These are phyloP conservation scores for Tillandsia fasciculata DNA, from an alignment of 176 grass and related monocot genomes.

Conservation along the genomic window DNA sequence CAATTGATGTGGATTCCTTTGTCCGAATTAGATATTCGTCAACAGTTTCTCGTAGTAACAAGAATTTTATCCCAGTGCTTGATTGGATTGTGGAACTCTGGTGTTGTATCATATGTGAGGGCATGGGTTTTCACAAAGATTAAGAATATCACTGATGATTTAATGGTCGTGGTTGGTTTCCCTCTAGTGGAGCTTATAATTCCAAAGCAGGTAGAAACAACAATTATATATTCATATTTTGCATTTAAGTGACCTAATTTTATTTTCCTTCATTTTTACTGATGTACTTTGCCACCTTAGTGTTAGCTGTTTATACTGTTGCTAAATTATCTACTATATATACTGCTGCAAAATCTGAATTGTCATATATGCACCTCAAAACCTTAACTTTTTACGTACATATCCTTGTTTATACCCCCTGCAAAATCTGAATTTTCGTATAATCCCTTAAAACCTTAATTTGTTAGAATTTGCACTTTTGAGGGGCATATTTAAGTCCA, in stretches of 20 bases:
- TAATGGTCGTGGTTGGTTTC: conserved; percentile 22
- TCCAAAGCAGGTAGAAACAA: conserved; percentile 16
- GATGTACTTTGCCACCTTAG: too few species aligned
- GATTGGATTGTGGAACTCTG: conserved; percentile 18
- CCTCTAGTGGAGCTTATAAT: conserved; percentile 19
- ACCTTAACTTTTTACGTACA: too few species aligned
- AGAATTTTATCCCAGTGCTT: conserved; percentile 8
- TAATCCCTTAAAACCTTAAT: too few species aligned
- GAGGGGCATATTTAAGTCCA: too few species aligned
- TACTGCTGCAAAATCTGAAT: too few species aligned
- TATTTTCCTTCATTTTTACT: neutral
- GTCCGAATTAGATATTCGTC: conserved; percentile 18
- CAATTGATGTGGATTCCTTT: conserved; percentile 31
- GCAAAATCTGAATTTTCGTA: too few species aligned
- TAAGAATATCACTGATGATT: conserved; percentile 20
- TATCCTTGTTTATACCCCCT: too few species aligned
- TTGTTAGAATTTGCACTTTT: too few species aligned
- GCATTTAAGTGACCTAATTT: neutral
- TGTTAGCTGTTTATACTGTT: neutral
- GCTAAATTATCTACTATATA: neutral
- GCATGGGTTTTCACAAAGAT: neutral
- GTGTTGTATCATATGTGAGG: conserved; percentile 14
- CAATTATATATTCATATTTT: neutral
- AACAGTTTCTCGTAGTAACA: conserved; percentile 21
- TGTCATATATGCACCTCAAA: too few species aligned